Evolutionary conservation across 768 basidiomycete genomes (phyloP), one percentile per base, ranked within the genome.

Genomic region (Suillus discolor): DNA sequence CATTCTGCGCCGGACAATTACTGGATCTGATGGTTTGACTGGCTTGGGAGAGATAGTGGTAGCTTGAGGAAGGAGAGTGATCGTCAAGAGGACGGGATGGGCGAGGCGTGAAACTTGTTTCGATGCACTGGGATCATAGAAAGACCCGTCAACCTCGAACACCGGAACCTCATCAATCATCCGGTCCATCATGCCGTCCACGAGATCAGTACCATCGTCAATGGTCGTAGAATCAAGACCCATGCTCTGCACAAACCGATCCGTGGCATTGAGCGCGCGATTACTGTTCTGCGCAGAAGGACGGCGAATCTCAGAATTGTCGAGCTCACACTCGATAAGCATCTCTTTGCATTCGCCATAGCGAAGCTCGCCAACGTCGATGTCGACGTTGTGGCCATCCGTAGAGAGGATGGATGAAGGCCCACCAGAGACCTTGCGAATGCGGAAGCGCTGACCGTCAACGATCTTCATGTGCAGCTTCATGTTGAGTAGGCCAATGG

Each of bases 111-210:
- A 90, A 23, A 97, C 88, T 63, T 90, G 88, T 77, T 95, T 93
- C 51, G 83, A 82, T 7, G 91, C 92, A 1, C 88, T 85, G 2
- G 97, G 97, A 76, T 99, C 97, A 74, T 89, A 94, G 86, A 95
- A 99, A 38, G 93, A 89, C 9, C 96, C 96, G 68, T 98, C 96
- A 16, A 98, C 93, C 76, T 99, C 96, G 60, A 97, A 87, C 12
- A 98, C 93, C 1, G 97, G 97, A 12, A 97, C 92, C 72, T 99
- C 97, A 73, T 99, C 97, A 55, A 97, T 96, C 92, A 98, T 93
- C 55, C 91, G 84, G 69, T 96, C 94, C 91, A 95, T 94, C 92
- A 95, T 93, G 41, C 94, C 94, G 65, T 94, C 92, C 61, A 88
- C 85, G 69, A 95, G 89, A 75, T 93, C 89, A 15, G 85, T 78